Conservation (phyloP, 441 rosid species). For the Pelargonium fulgidum region DNA sequence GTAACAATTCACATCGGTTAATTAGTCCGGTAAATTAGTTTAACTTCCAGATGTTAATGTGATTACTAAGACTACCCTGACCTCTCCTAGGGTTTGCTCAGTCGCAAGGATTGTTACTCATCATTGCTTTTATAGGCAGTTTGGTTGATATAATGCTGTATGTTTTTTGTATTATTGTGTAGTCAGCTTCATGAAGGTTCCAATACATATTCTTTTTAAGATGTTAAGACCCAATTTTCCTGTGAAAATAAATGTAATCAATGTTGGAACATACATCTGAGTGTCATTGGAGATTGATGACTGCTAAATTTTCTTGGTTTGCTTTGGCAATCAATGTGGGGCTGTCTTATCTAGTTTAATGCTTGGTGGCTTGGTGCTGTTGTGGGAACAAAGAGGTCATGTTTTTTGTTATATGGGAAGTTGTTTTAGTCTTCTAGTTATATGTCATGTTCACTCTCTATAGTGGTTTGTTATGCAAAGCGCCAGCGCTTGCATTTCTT, state of each 20-base stretch:
- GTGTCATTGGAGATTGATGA: background rate
- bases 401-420: background rate
- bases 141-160: background rate
- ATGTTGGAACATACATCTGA: background rate
- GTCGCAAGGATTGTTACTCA: background rate
- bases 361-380: background rate
- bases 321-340: background rate
- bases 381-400: background rate
- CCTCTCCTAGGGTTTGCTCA: background rate
- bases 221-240: slow-evolving; percentile 5
- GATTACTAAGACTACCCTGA: background rate
- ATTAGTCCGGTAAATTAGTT: background rate
- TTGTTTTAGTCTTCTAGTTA: too few species aligned
- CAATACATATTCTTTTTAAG: background rate
- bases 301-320: background rate
- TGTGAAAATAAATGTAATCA: background rate
- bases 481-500: too few species aligned
- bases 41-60: background rate
- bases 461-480: too few species aligned
- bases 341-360: background rate
- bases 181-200: slow-evolving; percentile 3
- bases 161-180: background rate
- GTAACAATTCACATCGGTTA: background rate
- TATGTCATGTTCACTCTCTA: too few species aligned
- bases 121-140: background rate